Evolutionary conservation across 257 asterid genomes (phyloP), one percentile per base, ranked within the genome.

Genomic region (Primulina tabacum): DNA sequence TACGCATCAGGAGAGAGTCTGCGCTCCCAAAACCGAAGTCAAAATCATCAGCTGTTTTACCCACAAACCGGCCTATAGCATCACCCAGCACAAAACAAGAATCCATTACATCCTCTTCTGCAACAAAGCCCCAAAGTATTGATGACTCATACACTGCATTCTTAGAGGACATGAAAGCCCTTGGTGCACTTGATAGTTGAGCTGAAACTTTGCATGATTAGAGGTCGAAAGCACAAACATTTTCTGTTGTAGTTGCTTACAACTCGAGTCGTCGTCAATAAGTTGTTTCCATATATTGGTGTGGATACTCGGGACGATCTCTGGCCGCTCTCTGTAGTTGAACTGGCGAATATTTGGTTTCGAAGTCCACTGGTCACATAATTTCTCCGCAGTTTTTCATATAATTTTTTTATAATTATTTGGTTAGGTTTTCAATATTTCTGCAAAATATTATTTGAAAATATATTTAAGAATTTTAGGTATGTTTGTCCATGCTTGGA

Each of bases 111-210:
- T 58, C 85, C 7, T 76, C 85, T 17, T 65, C 91, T 50, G 82
- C 84, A 11, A 75, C 81, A 14, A 89, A 87, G 59, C 92, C 92
- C 38, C 90, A 69, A 69, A 92, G 98, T 64, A 88, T 89, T 20
- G 98, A 92, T 64, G 98, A 92, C 79, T 92, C 98, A 0, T 92
- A 92, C 76, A 81, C 65, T 75, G 96, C 96, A 9, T 92, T 92
- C 80, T 79, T 92, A 68, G 96, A 92, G 90, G 98, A 92, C 79
- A 92, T 92, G 98, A 92, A 89, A 75, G 92, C 91, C 20, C 88
- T 92, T 5, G 97, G 97, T 63, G 97, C 97, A 47, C 92, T 92
- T n/a, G 95, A 87, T 72, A 63, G 87, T 47, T 83, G 75, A 83
- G 35, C 64, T 69, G 62, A 40, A 59, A 47, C 64, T 28, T 5